Evolutionary conservation across 768 basidiomycete genomes (phyloP).

Genomic region (Boletus barrowsii): DNA sequence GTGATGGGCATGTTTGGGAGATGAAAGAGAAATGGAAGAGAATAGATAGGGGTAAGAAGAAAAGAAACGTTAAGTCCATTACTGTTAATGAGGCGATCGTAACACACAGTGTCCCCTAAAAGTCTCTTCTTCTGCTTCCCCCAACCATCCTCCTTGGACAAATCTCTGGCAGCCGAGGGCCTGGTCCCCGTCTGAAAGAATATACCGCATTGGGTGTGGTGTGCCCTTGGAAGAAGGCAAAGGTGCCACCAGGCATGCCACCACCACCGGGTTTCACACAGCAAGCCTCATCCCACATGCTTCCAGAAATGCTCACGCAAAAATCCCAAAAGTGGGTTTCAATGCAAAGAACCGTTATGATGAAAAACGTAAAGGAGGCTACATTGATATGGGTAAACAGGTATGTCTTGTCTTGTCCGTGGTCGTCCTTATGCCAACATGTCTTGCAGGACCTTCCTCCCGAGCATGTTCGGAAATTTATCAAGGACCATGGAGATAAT

Average conservation of each 20-base stretch:
- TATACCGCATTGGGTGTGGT: slow-evolving; percentile 42
- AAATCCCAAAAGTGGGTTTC: slow-evolving; percentile 97
- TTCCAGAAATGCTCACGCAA: slow-evolving; percentile 72
- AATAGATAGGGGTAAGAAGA: too few species aligned
- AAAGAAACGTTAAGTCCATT: too few species aligned
- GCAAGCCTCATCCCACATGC: slow-evolving; percentile 42
- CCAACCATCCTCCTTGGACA: slow-evolving; percentile 31
- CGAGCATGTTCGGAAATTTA: slow-evolving; percentile 98
- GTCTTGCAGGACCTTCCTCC: slow-evolving; percentile 79
- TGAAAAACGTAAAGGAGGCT: slow-evolving; percentile 85
- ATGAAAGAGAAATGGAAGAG: too few species aligned
- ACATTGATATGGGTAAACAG: slow-evolving; percentile 91
- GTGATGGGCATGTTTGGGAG: too few species aligned
- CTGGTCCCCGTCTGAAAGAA: not conserved
- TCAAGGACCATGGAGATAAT: slow-evolving; percentile 99
- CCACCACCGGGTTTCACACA: slow-evolving; percentile 33
- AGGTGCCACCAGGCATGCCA: slow-evolving; percentile 42
- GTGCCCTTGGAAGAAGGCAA: too few species aligned
- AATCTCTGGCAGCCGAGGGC: slow-evolving; percentile 10
- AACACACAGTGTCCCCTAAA: slow-evolving; percentile 26
- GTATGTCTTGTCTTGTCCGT: slow-evolving; percentile 39
- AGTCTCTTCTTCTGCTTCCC: slow-evolving; percentile 37
- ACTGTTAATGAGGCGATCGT: too few species aligned
- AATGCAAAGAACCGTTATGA: slow-evolving; percentile 89
- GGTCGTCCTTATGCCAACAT: slow-evolving; percentile 1